Base-by-base conservation (phyloP, 148 eudicot species). In the Chenopodium formosanum region DNA sequence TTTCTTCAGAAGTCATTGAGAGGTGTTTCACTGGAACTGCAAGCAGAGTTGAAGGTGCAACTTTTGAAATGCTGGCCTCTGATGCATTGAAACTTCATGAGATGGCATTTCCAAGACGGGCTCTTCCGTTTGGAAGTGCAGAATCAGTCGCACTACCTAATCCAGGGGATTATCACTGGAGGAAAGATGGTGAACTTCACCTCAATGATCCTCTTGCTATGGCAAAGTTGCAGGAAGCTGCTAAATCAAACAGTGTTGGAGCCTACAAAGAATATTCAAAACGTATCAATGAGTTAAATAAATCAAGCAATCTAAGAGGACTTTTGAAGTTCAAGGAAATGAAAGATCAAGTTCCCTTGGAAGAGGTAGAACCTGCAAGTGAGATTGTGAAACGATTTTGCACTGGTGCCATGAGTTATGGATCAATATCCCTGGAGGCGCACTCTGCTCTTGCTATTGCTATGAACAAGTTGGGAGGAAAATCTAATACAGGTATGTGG, bases 361-460 rank as follows among this genome's bases (percentile, higher is more conserved):
- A 97, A 75, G 96, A 97, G 83, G 98, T 97, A 44, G 97, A 94
- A 83, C 88, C 99, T 67, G 99, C 94, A 2, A 92, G 97, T 81
- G 98, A 94, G 87, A 97, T 97, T 84, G 99, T 97, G 78, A 97
- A 97, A 82, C 91, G 99, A 77, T 97, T 97, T 74, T 90, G 95
- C 82, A 97, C 99, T 29, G 99, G 99, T 70, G 99, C 99, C 74
- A 97, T 97, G 99, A 97, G 99, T 86, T 97, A 97, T 82, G 99
- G 99, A 46, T 97, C 99, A 40, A 97, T 97, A 73, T 97, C 99
- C 53, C 82, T 97, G 85, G 99, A 97, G 87, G 98, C 99, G 56
- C 99, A 97, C 77, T 83, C 92, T 53, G 94, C 99, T 82, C 89
- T 97, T 65, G 99, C 99, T 79, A 84, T 90, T 31, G 99, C 99